Conservation (phyloP, 306 rosid species). For the Prunus dulcis region DNA sequence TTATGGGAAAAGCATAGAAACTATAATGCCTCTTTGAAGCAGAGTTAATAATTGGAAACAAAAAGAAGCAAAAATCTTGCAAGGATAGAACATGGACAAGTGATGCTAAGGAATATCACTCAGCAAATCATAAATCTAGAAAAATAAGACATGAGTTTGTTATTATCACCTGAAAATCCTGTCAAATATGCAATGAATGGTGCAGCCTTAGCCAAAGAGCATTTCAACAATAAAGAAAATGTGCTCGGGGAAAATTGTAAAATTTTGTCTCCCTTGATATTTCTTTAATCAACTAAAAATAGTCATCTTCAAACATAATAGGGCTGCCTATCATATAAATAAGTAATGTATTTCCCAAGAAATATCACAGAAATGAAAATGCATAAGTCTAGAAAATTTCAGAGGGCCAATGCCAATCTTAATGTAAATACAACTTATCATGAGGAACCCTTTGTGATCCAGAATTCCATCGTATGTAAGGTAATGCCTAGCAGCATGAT, state of each 20-base stretch:
- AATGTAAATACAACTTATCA: not conserved
- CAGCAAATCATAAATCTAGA: not conserved
- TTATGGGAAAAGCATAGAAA: conserved; percentile 21
- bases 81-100: not conserved
- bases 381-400: not conserved
- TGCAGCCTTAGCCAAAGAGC: not conserved
- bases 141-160: not conserved
- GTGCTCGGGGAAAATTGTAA: not conserved
- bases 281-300: not conserved
- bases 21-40: not conserved
- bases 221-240: not conserved
- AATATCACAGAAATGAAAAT: not conserved
- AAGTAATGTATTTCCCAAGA: not conserved
- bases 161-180: not conserved
- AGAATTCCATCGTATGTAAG: not conserved
- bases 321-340: no score
- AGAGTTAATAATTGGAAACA: not conserved
- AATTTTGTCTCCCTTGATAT: not conserved
- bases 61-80: not conserved
- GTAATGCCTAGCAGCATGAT: not conserved
- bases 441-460: not conserved
- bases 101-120: not conserved
- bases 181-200: not conserved
- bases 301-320: no score
- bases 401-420: not conserved